Percentiles rank a stretch among this genome's conserved stretches.
These are phyloP conservation scores for Letharia columbiana DNA, from an alignment of 495 filamentous ascomycete species.

Conservation along the genomic window DNA sequence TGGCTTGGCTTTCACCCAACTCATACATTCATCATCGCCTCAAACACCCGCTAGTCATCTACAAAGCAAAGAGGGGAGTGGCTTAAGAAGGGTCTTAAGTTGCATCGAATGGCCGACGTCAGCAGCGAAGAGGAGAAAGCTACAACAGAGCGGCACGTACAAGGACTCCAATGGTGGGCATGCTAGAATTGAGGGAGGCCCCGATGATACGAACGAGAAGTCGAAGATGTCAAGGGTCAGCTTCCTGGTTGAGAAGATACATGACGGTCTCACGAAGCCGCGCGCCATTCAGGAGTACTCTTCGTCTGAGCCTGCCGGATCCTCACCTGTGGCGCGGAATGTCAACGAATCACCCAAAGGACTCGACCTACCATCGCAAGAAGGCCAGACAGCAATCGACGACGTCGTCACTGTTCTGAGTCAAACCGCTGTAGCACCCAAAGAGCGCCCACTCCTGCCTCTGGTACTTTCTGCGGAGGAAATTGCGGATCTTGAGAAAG, in stretches of 20 bases:
- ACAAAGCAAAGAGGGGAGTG: conserved; percentile 38
- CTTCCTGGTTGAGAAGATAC: conserved; percentile 56
- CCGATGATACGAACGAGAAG: conserved; percentile 37
- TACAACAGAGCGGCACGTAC: conserved; percentile 30
- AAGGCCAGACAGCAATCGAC: conserved; percentile 12
- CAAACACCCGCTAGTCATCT: conserved; percentile 41
- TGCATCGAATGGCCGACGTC: conserved; percentile 53
- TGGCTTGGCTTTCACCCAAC: conserved; percentile 41
- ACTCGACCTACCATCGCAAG: neutral
- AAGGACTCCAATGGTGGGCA: conserved; percentile 24
- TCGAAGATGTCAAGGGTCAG: conserved; percentile 53
- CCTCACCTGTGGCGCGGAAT: conserved; percentile 45
- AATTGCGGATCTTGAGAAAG: conserved; percentile 7
- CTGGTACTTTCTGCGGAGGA: conserved; percentile 7
- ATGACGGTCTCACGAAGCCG: conserved; percentile 47
- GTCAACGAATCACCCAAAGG: conserved; percentile 19
- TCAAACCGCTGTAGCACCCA: conserved; percentile 12
- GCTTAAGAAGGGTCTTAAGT: conserved; percentile 60
- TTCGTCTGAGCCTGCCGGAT: conserved; percentile 38
- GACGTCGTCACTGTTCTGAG: conserved; percentile 16
- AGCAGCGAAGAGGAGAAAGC: conserved; percentile 45
- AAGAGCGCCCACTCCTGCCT: neutral
- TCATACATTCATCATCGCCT: conserved; percentile 63
- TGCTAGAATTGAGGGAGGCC: conserved; percentile 44
- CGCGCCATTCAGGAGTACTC: conserved; percentile 20